Conservation (phyloP, 1,284 basidiomycete genomes). For the Ustilago crameri region DNA sequence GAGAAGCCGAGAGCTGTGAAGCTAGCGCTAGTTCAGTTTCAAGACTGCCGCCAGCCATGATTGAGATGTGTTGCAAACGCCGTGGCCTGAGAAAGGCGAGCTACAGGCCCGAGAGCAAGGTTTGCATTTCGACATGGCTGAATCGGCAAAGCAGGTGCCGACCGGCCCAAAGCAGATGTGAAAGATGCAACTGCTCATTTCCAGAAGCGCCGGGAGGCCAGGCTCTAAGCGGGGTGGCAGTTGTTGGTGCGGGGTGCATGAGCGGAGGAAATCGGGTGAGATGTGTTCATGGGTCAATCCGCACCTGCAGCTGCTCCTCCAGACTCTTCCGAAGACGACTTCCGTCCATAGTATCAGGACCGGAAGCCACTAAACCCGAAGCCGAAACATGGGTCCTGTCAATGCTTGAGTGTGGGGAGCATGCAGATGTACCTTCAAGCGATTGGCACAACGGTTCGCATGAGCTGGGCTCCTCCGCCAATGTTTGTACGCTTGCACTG, state of each 20-base stretch:
- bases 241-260: constrained; percentile 33
- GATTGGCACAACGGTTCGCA: not conserved
- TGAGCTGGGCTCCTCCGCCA: not conserved
- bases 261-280: constrained; percentile 36
- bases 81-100: not conserved
- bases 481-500: not conserved
- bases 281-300: constrained; percentile 8
- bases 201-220: not conserved
- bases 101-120: constrained; percentile 4
- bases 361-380: constrained; percentile 4
- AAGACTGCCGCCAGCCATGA: too few relatives aligned
- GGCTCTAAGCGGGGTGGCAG: constrained; percentile 3
- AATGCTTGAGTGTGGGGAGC: not conserved
- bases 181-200: not conserved
- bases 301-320: not conserved
- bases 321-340: not conserved
- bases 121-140: not conserved
- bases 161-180: not conserved
- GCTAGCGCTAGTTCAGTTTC: too few relatives aligned
- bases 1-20: too few relatives aligned
- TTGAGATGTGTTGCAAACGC: too few relatives aligned
- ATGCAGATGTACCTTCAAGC: not conserved
- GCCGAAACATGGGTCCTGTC: not conserved
- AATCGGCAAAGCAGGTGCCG: constrained; percentile 10
- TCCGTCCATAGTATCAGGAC: not conserved